Evolutionary conservation across 2,329 filamentous ascomycete genomes (phyloP).

Genomic region (Monilinia aucupariae): DNA sequence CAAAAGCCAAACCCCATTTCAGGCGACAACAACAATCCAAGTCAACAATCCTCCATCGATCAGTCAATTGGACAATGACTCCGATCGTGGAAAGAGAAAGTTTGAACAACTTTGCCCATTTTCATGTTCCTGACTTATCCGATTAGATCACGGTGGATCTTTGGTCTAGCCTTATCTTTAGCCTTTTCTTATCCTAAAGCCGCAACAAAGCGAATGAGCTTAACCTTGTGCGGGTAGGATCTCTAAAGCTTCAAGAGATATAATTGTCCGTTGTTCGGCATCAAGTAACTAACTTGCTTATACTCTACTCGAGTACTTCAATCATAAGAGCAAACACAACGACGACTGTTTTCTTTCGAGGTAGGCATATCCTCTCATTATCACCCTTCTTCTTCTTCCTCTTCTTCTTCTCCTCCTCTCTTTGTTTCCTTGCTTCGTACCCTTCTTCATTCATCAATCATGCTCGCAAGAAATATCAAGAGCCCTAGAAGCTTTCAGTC

Average conservation of each 20-base stretch:
- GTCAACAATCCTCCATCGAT: neutral
- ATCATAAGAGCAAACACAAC: neutral
- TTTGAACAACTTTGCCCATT: neutral
- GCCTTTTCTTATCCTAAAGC: neutral
- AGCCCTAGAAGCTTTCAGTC: constrained; percentile 26
- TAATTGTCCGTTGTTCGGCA: neutral
- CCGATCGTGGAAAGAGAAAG: neutral
- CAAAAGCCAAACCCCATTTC: too few species aligned
- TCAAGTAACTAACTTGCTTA: too few species aligned
- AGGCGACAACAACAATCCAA: neutral
- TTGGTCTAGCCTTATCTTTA: neutral
- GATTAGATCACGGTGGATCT: too few species aligned
- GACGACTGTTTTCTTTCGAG: constrained; percentile 1
- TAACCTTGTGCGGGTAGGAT: neutral
- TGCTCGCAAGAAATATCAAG: constrained; percentile 22
- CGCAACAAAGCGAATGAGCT: neutral
- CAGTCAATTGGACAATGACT: neutral
- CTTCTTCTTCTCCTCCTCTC: neutral
- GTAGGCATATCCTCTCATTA: constrained; percentile 8
- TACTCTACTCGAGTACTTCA: too few species aligned
- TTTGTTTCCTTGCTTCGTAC: constrained; percentile 1
- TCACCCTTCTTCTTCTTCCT: neutral
- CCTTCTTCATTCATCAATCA: constrained; percentile 1
- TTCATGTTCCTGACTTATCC: constrained; percentile 8
- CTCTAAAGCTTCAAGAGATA: neutral